A percentile compares a stretch with the other conserved stretches of the same genome.
phyloP scores from a whole-genome alignment of 148 eudicot genomes.

The Polygonum maritimum region DNA sequence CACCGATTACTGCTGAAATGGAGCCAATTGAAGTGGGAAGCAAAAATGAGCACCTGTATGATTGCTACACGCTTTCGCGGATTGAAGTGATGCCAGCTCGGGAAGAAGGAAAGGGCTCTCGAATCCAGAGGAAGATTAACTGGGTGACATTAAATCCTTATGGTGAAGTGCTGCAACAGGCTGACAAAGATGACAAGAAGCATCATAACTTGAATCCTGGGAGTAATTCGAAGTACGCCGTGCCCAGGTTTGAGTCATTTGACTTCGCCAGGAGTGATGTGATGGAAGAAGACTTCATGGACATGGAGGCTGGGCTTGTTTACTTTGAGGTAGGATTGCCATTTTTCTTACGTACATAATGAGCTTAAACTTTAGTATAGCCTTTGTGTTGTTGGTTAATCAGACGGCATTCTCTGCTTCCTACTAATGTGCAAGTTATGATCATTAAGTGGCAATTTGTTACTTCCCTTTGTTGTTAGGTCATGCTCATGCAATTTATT shows the following conservation, averaged over 20 bases:
- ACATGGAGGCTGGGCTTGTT: constrained; percentile 87
- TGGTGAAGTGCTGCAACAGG: constrained; percentile 49
- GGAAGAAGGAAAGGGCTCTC: constrained; percentile 34
- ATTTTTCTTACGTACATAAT: not conserved
- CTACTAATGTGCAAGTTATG: not conserved
- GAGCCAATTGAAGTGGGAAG: constrained; percentile 87
- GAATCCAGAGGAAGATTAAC: constrained; percentile 54
- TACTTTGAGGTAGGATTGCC: constrained; percentile 66
- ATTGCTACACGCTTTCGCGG: constrained; percentile 73
- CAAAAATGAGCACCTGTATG: constrained; percentile 64
- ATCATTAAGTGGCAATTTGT: not conserved
- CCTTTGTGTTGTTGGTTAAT: not conserved
- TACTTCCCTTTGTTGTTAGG: not conserved
- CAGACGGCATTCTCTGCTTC: not conserved
- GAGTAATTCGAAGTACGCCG: constrained; percentile 18
- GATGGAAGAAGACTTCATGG: constrained; percentile 97
- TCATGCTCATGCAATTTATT: not conserved
- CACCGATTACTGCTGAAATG: constrained; percentile 95
- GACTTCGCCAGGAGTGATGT: constrained; percentile 71
- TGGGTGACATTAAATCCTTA: constrained; percentile 88
- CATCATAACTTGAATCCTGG: constrained; percentile 20
- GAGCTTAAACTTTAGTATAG: not conserved
- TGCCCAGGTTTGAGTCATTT: constrained; percentile 85
- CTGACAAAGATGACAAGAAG: constrained; percentile 20
- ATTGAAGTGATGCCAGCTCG: constrained; percentile 40